Evolutionary conservation across 2,329 filamentous ascomycete genomes (phyloP).

Genomic region (Colletotrichum sp.): DNA sequence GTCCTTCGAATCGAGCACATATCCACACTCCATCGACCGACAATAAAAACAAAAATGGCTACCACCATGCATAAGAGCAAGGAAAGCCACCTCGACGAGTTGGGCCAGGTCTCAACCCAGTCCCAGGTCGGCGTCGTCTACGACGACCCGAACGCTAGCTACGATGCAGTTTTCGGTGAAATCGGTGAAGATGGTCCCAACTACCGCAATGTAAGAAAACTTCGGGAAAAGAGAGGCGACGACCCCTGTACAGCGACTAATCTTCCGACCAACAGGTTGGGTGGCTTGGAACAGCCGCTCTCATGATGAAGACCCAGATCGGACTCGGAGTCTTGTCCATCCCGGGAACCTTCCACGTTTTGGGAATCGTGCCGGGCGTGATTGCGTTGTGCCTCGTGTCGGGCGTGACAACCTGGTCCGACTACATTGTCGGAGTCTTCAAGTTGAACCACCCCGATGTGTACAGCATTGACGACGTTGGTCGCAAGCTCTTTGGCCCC

Average conservation of each 20-base stretch:
- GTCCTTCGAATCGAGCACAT: background rate
- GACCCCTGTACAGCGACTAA: background rate
- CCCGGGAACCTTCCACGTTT: conserved; percentile 46
- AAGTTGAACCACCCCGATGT: conserved; percentile 54
- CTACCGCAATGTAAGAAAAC: conserved; percentile 31
- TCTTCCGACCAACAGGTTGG: conserved; percentile 34
- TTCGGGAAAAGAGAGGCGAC: background rate
- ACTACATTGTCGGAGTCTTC: conserved; percentile 54
- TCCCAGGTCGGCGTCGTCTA: conserved; percentile 11
- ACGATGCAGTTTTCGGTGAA: conserved; percentile 36
- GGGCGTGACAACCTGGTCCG: conserved; percentile 52
- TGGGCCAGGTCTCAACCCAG: background rate
- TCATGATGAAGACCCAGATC: conserved; percentile 52
- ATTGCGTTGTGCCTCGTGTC: conserved; percentile 45
- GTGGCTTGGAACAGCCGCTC: conserved; percentile 45
- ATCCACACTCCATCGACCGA: background rate
- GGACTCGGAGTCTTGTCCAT: conserved; percentile 55
- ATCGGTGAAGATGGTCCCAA: conserved; percentile 33
- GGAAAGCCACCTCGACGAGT: conserved; percentile 2
- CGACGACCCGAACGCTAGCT: conserved; percentile 1
- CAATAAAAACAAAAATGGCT: background rate
- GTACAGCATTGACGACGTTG: conserved; percentile 58
- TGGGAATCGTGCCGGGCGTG: conserved; percentile 54
- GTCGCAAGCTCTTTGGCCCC: conserved; percentile 51
- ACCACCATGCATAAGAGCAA: background rate